Base-by-base conservation (phyloP, 345 rosid species). In the Lagerstroemia speciosa region DNA sequence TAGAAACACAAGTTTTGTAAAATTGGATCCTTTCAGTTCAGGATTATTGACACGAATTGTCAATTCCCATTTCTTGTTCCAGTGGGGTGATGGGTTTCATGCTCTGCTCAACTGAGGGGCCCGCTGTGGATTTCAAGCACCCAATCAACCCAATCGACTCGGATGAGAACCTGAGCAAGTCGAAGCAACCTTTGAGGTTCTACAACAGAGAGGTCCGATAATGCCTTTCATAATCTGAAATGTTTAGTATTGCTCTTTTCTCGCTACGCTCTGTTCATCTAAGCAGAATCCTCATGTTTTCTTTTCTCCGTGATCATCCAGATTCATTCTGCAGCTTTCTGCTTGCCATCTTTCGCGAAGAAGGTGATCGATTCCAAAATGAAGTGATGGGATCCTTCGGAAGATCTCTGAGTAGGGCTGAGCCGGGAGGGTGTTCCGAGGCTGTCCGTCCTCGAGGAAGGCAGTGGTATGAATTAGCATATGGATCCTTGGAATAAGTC, bases 31-130 rank as follows among this genome's bases (percentile, higher is more conserved):
- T 46, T 19, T 48, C 3, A 48, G 55, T 19, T 48, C 7, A 36
- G 38, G 8, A 36, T 2, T 41, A 9, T 63, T 70, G 68, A 71
- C 52, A 38, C 37, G 67, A 16, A 15, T 67, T 8, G 46, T n/a
- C 41, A 14, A 52, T 48, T 22, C 43, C 26, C 29, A 22, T 43
- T 26, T 58, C 69, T 17, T 52, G 58, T 83, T 74, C 53, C 82
- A 93, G 98, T 75, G 97, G 97, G 24, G 92, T 93, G 75, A 93
- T 93, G 19, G 98, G 98, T 27, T 93, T 93, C 83, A 91, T 93
- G 97, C 93, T 93, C 65, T 93, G 98, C 80, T 89, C 98, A 11
- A 86, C 91, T 0, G 98, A 89, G 68, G 98, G 98, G 37, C 96
- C 96, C 20, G 19, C 82, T 12, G 94, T 93, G 22, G 93, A 91